Percentiles rank a stretch among this genome's conserved stretches.
Evolutionary conservation across 768 basidiomycete genomes (phyloP).

Genomic region (Trametes meyenii): DNA sequence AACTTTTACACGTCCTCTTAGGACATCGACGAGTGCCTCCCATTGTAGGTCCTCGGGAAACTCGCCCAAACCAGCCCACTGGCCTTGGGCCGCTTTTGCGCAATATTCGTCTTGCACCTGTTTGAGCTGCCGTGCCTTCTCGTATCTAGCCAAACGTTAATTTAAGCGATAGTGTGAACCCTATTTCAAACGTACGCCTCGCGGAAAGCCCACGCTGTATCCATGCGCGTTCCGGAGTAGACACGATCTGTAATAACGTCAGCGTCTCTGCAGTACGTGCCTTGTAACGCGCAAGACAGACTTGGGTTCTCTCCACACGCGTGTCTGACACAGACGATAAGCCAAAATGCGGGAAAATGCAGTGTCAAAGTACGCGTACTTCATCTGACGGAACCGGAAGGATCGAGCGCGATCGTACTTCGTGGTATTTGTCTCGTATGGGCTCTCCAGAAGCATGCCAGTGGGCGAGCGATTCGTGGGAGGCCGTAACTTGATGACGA

Average conservation of each 20-base stretch:
- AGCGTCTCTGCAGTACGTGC: not conserved
- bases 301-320: constrained; percentile 55
- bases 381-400: constrained; percentile 76
- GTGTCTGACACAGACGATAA: constrained; percentile 1
- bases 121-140: constrained; percentile 67
- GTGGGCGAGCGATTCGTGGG: constrained; percentile 71
- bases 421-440: constrained; percentile 59
- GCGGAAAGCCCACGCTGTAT: constrained; percentile 69
- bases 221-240: constrained; percentile 52
- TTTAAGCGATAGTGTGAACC: too few species aligned
- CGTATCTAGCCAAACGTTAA: constrained; percentile 33
- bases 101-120: constrained; percentile 72
- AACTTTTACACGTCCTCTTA: constrained; percentile 79
- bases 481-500: constrained; percentile 77
- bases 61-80: constrained; percentile 50
- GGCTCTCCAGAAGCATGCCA: constrained; percentile 77
- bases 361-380: constrained; percentile 42
- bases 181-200: constrained; percentile 45
- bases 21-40: constrained; percentile 78
- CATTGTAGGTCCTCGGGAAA: constrained; percentile 76
- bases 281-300: constrained; percentile 21
- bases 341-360: too few species aligned
- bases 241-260: constrained; percentile 26
- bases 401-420: constrained; percentile 47
- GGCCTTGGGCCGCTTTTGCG: constrained; percentile 45